Conservation (phyloP, 352 stramenopile species). For the Phytophthora pinifolia region DNA sequence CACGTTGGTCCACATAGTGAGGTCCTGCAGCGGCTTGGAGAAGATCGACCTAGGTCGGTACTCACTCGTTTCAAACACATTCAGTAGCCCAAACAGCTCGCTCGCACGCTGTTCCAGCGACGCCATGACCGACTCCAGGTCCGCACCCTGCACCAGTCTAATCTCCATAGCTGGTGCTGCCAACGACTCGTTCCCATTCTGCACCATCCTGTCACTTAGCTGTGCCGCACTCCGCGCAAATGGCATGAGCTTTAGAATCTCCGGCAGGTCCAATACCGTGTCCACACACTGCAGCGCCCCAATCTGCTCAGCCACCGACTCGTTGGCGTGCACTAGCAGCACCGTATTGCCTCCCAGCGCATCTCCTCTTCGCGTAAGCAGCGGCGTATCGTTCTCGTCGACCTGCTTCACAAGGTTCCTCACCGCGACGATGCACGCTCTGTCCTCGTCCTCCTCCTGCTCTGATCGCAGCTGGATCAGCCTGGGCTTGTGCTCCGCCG, state of each 20-base stretch:
- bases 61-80: conserved; percentile 52
- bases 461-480: conserved; percentile 49
- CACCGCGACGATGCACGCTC: conserved; percentile 45
- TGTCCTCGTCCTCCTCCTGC: conserved; percentile 34
- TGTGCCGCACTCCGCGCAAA: conserved; percentile 57
- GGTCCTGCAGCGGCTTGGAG: conserved; percentile 49
- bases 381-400: conserved; percentile 46
- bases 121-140: conserved; percentile 28
- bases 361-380: conserved; percentile 55
- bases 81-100: conserved; percentile 50
- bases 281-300: conserved; percentile 49
- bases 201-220: conserved; percentile 31
- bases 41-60: conserved; percentile 44
- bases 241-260: conserved; percentile 73
- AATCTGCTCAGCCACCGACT: conserved; percentile 30
- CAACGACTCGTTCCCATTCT: conserved; percentile 13
- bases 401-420: conserved; percentile 33
- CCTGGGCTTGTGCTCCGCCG: conserved; percentile 35
- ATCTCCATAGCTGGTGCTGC: conserved; percentile 61
- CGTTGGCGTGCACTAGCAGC: conserved; percentile 55
- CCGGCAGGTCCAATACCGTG: conserved; percentile 42
- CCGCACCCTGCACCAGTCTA: conserved; percentile 42
- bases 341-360: conserved; percentile 42
- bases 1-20: conserved; percentile 60
- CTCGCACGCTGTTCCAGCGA: conserved; percentile 43